Conservation (phyloP, 345 rosid genomes). For the Barbarea vulgaris region DNA sequence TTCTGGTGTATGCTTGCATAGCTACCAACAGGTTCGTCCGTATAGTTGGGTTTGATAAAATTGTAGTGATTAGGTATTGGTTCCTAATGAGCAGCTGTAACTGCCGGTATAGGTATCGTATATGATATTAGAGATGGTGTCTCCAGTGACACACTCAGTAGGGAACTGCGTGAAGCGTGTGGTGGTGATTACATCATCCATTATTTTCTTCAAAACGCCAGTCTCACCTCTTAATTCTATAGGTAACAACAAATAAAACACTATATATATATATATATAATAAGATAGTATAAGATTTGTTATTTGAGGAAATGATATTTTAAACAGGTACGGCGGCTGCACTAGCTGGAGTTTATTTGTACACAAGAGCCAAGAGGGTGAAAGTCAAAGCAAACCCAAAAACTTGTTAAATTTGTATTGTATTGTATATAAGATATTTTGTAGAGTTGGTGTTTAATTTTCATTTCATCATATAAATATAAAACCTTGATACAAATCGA, state of each 20-base stretch:
- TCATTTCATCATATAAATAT: neutral
- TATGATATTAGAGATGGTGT: conserved; percentile 72
- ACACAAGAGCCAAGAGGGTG: conserved; percentile 56
- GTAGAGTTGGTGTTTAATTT: neutral
- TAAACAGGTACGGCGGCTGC: conserved; percentile 74
- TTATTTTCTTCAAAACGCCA: conserved; percentile 69
- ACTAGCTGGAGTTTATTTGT: conserved; percentile 75
- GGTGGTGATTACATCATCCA: conserved; percentile 72
- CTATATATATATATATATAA: too few species aligned
- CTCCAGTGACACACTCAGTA: conserved; percentile 84
- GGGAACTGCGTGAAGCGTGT: conserved; percentile 88
- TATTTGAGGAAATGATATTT: neutral
- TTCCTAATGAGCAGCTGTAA: neutral
- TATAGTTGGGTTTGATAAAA: neutral
- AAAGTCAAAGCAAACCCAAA: conserved; percentile 48
- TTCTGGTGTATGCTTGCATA: conserved; percentile 74
- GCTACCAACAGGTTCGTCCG: conserved; percentile 72
- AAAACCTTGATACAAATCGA: too few species aligned
- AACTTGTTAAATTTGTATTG: conserved; percentile 37
- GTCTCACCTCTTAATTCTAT: conserved; percentile 63
- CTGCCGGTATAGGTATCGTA: conserved; percentile 62
- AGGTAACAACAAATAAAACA: conserved; percentile 42
- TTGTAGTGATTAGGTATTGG: neutral
- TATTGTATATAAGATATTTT: neutral
- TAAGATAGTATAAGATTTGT: neutral